Base-by-base conservation (phyloP, 306 rosid species). In the Benincasa hispida region DNA sequence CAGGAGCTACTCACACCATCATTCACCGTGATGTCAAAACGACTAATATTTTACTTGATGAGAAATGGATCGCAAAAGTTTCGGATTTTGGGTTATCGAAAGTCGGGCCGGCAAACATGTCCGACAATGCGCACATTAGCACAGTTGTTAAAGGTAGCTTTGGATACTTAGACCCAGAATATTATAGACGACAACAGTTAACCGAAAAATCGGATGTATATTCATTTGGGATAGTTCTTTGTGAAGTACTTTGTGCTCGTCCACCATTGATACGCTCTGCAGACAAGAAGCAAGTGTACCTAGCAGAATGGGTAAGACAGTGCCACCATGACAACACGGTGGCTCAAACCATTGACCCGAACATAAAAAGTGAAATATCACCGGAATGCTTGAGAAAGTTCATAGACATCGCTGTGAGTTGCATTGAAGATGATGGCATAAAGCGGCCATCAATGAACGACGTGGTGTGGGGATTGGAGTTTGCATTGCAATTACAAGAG, bases 11-110 rank as follows among this genome's bases (percentile, higher is more conserved):
- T 3, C 50, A 60, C 14, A 63, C 54, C 0, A 77, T 88, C 61
- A 88, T 88, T 10, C 92, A 86, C 30, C 88, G 86, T 4, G 92
- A 88, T 14, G 82, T 88, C 6, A 88, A 85, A 72, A 70, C 81
- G 0, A 75, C 84, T 0, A 86, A 86, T 2, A 86, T 88, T 3
- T 47, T 88, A 8, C 35, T 85, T 25, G 87, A 88, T 12, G 85
- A 84, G 14, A 81, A 80, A 32, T 82, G 77, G 80, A 65, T 60
- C 7, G 87, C 88, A 0, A 88, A 88, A 51, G 87, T 85, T 41
- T 86, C 84, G 0, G 88, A 86, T 37, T 88, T 88, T 1, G 90
- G 92, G 0, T 39, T 84, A 8, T 84, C 90, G 0, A 87, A 74
- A 41, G 8, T 74, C 22, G 77, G 79, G 5, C 54, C 80, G 0